Percentiles rank a stretch among this genome's conserved stretches.
Conservation (phyloP, 2,329 filamentous ascomycete species). For the Metarhizium album region DNA sequence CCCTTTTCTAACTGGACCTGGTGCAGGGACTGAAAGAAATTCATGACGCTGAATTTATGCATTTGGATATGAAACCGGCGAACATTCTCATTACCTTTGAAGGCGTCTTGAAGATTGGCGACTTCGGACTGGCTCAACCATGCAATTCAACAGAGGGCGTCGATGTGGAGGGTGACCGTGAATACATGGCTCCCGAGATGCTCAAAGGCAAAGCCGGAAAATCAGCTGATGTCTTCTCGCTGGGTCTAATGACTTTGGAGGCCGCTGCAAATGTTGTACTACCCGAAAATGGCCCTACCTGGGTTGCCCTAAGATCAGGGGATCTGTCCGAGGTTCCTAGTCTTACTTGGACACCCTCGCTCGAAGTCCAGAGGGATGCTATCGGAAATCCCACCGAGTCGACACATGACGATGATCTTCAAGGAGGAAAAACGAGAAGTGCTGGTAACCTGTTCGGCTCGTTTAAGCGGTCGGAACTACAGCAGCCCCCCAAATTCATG, state of each 20-base stretch:
- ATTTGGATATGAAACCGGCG: constrained; percentile 76
- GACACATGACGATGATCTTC: constrained; percentile 24
- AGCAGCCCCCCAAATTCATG: constrained; percentile 78
- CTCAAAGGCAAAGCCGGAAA: constrained; percentile 79
- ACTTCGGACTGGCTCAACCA: constrained; percentile 71
- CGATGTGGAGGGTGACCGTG: constrained; percentile 87
- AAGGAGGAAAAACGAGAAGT: constrained; percentile 21
- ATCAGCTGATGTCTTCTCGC: constrained; percentile 84
- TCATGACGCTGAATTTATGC: constrained; percentile 77
- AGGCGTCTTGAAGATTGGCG: constrained; percentile 72
- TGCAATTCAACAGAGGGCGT: constrained; percentile 69
- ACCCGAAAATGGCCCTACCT: constrained; percentile 83
- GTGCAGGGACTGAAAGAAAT: constrained; percentile 76
- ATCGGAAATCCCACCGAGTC: constrained; percentile 35
- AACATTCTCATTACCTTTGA: constrained; percentile 77
- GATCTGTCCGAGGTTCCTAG: constrained; percentile 84
- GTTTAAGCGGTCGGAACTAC: constrained; percentile 38
- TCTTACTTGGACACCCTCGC: constrained; percentile 69
- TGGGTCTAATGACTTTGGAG: constrained; percentile 90
- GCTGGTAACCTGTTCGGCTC: constrained; percentile 31
- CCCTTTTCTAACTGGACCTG: constrained; percentile 9
- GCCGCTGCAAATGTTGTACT: constrained; percentile 89
- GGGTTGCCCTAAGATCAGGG: constrained; percentile 80
- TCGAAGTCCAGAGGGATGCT: constrained; percentile 61
- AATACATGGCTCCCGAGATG: constrained; percentile 93